Base-by-base conservation (phyloP, 139 green algal species). In the Chlorella sp. region DNA sequence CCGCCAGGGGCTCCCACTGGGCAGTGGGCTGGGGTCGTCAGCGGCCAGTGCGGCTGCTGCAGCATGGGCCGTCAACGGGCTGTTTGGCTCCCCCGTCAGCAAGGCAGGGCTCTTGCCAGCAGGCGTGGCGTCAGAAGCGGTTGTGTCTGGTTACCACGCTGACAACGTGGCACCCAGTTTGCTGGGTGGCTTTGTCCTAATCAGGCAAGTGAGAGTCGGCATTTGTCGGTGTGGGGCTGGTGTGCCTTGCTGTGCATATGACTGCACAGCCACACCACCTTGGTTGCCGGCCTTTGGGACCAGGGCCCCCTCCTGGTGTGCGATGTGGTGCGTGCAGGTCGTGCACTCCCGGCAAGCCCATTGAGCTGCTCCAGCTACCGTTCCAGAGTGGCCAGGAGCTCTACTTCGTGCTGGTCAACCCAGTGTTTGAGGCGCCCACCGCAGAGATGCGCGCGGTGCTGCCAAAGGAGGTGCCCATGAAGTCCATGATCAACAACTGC, bases 81-180 rank as follows among this genome's bases (percentile, higher is more conserved):
- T 98, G 5, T 98, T 98, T 77, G 94, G 94, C 30, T 71, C 49
- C 26, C 89, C 91, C 0, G 72, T 98, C 23, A 77, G 50, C 35
- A 94, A 95, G 82, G 66, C 55, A 61, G 17, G 55, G 68, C 89
- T 97, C 2, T 87, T 98, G 3, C 71, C 82, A 23, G 87, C 94
- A 27, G 93, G 94, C 0, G 83, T 98, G 6, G 75, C 80, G n/a
- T 86, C 81, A 30, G 94, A 98, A 75, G 92, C 92, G n/a, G 77
- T 84, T 4, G 94, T 98, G 31, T 94, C 86, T 71, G 94, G 94
- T 14, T 98, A 98, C 82, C 94, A 98, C 73, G 94, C 94, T 1
- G 94, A 98, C 81, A 98, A 98, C 81, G 87, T 98, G 36, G 94
- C 86, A 0, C 94, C 94, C 30, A 87, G 94, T 0, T 62, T 98